Evolutionary conservation across 2,329 filamentous ascomycete genomes (phyloP), one percentile per base, ranked within the genome.

Genomic region (Juglanconis sp.): DNA sequence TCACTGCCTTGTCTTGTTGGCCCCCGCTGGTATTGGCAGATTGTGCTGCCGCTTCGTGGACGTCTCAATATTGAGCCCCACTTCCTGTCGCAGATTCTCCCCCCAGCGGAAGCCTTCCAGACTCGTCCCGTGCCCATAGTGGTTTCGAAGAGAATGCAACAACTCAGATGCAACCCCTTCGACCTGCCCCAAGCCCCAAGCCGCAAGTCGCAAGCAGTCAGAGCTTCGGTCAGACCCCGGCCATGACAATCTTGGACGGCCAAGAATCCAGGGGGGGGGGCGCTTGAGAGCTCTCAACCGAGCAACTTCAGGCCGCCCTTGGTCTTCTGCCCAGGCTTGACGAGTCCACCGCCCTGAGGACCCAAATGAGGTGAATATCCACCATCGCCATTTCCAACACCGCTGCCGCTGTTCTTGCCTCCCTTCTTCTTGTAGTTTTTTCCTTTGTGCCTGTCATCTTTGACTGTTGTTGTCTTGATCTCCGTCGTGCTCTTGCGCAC

Each of bases 401-500:
- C 72, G 44, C 71, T 71, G 32, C 70, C 70, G 38, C 69, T 71
- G 59, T 77, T 71, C 64, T 71, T 71, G 54, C 68, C 65, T 38
- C 69, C 68, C 34, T 72, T 71, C 62, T 75, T 71, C 52, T 73
- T 71, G 57, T 78, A 72, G 68, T 85, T 84, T 48, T 83, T 83
- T 61, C 82, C 82, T 60, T 78, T 78, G 50, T 72, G 72, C 61
- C 80, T 79, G 54, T 85, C 83, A 60, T 89, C 88, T 69, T 85
- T 87, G 67, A 85, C 82, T n/a, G 81, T 82, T 11, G 87, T 81
- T 4, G 92, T 86, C 71, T 91, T 92, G 74, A 99, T 92, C 74
- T 98, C 93, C 5, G 94, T 96, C 67, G 89, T 96, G 66, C 91
- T 92, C 73, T 95, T 91, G 74, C 90, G 88, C 66, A 98, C 84